phyloP scores from a whole-genome alignment of 2,329 filamentous ascomycete genomes.

The Lachnellula occidentalis region DNA sequence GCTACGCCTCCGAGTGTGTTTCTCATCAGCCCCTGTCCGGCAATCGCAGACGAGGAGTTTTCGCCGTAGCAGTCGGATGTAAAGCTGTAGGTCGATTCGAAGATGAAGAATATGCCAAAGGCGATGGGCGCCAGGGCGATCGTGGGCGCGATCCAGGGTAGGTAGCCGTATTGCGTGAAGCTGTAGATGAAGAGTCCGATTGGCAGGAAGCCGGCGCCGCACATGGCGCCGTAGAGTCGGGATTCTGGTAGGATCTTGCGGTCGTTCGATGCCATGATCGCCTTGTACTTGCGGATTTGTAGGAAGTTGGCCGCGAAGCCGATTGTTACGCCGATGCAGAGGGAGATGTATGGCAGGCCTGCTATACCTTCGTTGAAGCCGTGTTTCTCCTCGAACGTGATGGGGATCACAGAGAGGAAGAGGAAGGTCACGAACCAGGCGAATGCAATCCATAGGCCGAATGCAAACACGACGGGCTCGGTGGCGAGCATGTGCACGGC shows the following conservation, averaged over 20 bases:
- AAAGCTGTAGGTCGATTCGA: slow-evolving; percentile 85
- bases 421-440: slow-evolving; percentile 84
- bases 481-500: slow-evolving; percentile 69
- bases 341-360: slow-evolving; percentile 55
- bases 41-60: slow-evolving; percentile 78
- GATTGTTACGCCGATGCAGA: slow-evolving; percentile 35
- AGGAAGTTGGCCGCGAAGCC: slow-evolving; percentile 42
- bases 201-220: slow-evolving; percentile 68
- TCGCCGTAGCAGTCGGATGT: slow-evolving; percentile 78
- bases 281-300: slow-evolving; percentile 39
- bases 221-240: slow-evolving; percentile 74
- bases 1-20: slow-evolving; percentile 77
- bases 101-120: slow-evolving; percentile 76
- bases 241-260: slow-evolving; percentile 54
- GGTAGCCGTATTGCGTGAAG: slow-evolving; percentile 50
- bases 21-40: slow-evolving; percentile 76
- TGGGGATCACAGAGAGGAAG: slow-evolving; percentile 72
- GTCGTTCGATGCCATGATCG: slow-evolving; percentile 17
- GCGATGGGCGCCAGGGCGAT: slow-evolving; percentile 56
- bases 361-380: slow-evolving; percentile 54
- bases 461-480: slow-evolving; percentile 74
- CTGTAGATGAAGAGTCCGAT: slow-evolving; percentile 67
- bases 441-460: slow-evolving; percentile 84
- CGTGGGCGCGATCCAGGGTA: slow-evolving; percentile 58
- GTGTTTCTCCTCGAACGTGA: slow-evolving; percentile 67